Conservation (phyloP, 208 protist species). For the Leishmania amazonensis region DNA sequence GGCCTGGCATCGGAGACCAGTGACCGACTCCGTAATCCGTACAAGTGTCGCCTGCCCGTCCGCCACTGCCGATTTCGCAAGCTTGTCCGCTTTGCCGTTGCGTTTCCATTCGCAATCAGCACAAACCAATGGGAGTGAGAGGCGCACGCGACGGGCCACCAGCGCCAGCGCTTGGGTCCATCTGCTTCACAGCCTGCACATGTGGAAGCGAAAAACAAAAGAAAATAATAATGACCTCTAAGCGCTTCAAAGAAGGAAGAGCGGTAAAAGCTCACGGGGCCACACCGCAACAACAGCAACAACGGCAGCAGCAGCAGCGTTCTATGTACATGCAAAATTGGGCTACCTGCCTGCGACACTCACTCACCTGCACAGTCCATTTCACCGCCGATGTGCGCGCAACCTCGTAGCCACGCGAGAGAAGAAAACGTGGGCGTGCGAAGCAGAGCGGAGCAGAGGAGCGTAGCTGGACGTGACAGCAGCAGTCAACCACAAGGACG, state of each 20-base stretch:
- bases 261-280: background rate
- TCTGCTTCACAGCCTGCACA: background rate
- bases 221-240: background rate
- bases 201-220: background rate
- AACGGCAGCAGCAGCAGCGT: background rate
- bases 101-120: background rate
- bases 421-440: background rate
- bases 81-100: background rate
- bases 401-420: too few species aligned
- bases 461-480: background rate
- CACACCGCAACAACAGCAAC: background rate
- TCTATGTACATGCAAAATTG: constrained; percentile 4
- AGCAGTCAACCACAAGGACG: background rate
- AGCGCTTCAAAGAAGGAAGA: background rate
- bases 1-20: background rate
- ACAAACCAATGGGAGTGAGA: background rate
- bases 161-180: background rate
- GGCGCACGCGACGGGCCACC: background rate
- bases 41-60: background rate
- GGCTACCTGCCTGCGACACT: background rate
- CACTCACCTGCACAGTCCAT: background rate
- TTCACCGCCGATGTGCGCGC: background rate
- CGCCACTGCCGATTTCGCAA: background rate
- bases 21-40: background rate
- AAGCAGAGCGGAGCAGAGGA: background rate